phyloP scores from a whole-genome alignment of 73 alveolate species.

The Blepharisma japonicum region DNA sequence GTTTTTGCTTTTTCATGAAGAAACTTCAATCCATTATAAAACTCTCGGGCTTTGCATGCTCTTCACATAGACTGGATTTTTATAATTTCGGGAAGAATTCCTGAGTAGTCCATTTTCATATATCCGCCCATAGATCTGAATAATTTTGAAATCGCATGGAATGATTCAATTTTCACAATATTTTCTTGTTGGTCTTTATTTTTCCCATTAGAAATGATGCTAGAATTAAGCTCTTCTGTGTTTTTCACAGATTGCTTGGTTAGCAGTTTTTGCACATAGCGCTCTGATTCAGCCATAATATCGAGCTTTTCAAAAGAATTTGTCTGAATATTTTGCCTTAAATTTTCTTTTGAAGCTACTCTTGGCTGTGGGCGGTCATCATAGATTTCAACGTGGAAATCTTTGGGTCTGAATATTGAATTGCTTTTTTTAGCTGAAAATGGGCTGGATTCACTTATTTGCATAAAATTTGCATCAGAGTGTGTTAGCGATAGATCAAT shows the following conservation, averaged over 20 bases:
- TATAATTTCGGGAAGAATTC: not conserved
- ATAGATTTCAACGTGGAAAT: not conserved
- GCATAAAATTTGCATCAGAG: not conserved
- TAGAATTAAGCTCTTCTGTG: not conserved
- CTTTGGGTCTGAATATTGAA: not conserved
- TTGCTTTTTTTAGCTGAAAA: not conserved
- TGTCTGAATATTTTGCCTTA: too few relatives aligned
- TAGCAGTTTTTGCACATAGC: not conserved
- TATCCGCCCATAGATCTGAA: too few relatives aligned
- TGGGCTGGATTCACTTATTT: not conserved
- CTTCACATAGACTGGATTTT: not conserved
- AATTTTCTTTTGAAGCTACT: too few relatives aligned
- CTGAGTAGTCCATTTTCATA: not conserved
- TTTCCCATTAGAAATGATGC: not conserved
- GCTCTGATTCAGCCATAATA: not conserved
- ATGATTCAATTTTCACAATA: not conserved
- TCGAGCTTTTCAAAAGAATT: too few relatives aligned
- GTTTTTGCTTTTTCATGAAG: not conserved
- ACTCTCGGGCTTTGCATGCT: not conserved
- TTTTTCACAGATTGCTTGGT: not conserved
- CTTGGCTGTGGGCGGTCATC: not conserved
- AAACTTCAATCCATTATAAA: not conserved
- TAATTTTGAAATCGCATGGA: not conserved
- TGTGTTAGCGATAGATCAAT: not conserved
- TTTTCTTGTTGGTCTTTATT: not conserved